A percentile compares a stretch with the other conserved stretches of the same genome.
Conservation (phyloP, 2,329 filamentous ascomycete genomes). For the Acrocalymma vagum region DNA sequence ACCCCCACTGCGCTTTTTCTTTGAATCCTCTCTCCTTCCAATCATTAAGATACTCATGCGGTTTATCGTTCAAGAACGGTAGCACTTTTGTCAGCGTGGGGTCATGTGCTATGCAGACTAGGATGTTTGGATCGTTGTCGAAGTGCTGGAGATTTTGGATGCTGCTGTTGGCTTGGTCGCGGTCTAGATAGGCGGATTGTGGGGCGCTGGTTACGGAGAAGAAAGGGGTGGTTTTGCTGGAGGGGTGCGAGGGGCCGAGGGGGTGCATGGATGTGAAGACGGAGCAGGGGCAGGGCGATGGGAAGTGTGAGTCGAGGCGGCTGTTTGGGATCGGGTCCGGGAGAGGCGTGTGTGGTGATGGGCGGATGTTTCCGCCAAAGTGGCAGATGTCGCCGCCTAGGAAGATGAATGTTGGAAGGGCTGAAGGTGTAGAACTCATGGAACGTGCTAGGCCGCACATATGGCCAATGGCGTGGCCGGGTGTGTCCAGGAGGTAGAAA, state of each 20-base stretch:
- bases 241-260: constrained; percentile 7
- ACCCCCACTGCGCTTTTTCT: constrained; percentile 23
- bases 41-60: constrained; percentile 4
- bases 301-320: constrained; percentile 15
- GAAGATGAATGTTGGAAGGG: constrained; percentile 20
- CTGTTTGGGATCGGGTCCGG: constrained; percentile 14
- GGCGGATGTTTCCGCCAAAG: constrained; percentile 23
- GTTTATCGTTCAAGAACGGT: constrained; percentile 11
- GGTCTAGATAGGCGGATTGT: constrained; percentile 22
- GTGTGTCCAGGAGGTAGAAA: constrained; percentile 63
- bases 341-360: constrained; percentile 13
- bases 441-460: constrained; percentile 58
- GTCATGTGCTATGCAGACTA: constrained; percentile 25
- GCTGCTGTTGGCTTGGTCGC: constrained; percentile 12
- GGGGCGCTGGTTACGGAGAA: constrained; percentile 16
- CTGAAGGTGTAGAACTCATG: constrained; percentile 13
- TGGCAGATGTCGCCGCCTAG: constrained; percentile 30
- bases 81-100: constrained; percentile 13
- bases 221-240: constrained; percentile 13
- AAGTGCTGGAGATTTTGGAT: constrained; percentile 18
- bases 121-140: constrained; percentile 15
- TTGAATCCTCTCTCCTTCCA: constrained; percentile 13
- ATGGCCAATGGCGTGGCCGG: constrained; percentile 60
- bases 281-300: constrained; percentile 17
- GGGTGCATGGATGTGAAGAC: constrained; percentile 16